A percentile compares a stretch with the other conserved stretches of the same genome.
These are phyloP conservation scores for Thecaphora thlaspeos DNA, from an alignment of 1,284 basidiomycete species.

Conservation along the genomic window DNA sequence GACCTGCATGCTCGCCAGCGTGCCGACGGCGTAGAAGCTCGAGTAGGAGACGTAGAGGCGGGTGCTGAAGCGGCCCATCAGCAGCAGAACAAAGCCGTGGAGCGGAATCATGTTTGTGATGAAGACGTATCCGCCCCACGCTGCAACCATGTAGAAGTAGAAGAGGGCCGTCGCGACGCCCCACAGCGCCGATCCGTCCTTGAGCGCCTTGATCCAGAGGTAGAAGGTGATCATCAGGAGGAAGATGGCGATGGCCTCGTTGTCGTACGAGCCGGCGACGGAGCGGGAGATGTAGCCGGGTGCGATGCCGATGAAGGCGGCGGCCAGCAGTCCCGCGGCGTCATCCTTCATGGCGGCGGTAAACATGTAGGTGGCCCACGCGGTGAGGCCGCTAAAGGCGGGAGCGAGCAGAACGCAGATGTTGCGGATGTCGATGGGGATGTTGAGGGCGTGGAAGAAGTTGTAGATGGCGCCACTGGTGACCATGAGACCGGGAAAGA, in stretches of 20 bases:
- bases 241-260: constrained; percentile 99
- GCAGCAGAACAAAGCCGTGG: constrained; percentile 84
- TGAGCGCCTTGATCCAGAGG: constrained; percentile 94
- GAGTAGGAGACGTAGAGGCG: constrained; percentile 94
- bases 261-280: constrained; percentile 98
- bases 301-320: constrained; percentile 97
- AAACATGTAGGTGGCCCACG: constrained; percentile 82
- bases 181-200: constrained; percentile 86
- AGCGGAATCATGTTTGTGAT: constrained; percentile 99
- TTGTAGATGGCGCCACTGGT: constrained; percentile 97
- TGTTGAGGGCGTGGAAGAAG: constrained; percentile 78
- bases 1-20: constrained; percentile 96
- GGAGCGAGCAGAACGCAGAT: constrained; percentile 96
- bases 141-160: constrained; percentile 99
- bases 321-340: constrained; percentile 83
- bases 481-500: constrained; percentile 94
- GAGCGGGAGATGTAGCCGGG: constrained; percentile 96
- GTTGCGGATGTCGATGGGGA: constrained; percentile 96
- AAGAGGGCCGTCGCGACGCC: constrained; percentile 88
- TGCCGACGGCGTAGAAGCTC: constrained; percentile 96
- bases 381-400: constrained; percentile 92
- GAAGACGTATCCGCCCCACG: constrained; percentile 99
- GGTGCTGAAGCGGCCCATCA: constrained; percentile 95
- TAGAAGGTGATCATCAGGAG: constrained; percentile 99
- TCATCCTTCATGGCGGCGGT: constrained; percentile 63